Conservation (phyloP, 2,329 filamentous ascomycete species). For the Arthrobotrys sphaeroides region DNA sequence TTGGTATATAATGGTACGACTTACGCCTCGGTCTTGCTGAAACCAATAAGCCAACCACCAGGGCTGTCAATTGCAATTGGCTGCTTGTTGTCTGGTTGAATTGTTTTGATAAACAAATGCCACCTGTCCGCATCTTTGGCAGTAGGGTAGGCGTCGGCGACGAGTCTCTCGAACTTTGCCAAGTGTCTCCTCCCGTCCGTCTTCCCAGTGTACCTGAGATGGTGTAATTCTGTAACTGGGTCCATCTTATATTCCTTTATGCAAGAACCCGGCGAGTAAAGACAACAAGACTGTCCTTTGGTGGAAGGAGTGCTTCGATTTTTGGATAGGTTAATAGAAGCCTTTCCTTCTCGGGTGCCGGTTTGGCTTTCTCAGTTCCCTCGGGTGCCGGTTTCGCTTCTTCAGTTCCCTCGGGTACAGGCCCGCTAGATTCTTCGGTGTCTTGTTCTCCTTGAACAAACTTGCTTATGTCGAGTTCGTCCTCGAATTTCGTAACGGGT, state of each 20-base stretch:
- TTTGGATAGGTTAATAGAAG: slow-evolving; percentile 46
- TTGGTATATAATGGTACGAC: slow-evolving; percentile 2
- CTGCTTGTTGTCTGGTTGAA: slow-evolving; percentile 56
- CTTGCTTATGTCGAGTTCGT: slow-evolving; percentile 28
- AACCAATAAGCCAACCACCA: slow-evolving; percentile 57
- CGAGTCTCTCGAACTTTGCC: slow-evolving; percentile 57
- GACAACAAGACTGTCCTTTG: slow-evolving; percentile 34
- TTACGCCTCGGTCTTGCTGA: slow-evolving; percentile 57
- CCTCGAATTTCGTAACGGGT: slow-evolving; percentile 32
- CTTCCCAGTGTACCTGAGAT: slow-evolving; percentile 58
- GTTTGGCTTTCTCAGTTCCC: slow-evolving; percentile 5
- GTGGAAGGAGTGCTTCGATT: slow-evolving; percentile 47
- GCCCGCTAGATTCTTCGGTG: background rate
- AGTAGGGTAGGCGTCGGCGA: slow-evolving; percentile 55
- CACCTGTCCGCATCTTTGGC: slow-evolving; percentile 57
- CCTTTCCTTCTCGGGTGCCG: slow-evolving; percentile 23
- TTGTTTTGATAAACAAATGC: slow-evolving; percentile 58
- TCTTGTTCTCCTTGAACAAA: slow-evolving; percentile 18
- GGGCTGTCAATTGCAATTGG: slow-evolving; percentile 54
- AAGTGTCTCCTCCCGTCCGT: slow-evolving; percentile 57
- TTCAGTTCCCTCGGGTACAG: slow-evolving; percentile 1
- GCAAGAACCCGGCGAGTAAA: slow-evolving; percentile 38
- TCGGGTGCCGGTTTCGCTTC: slow-evolving; percentile 1
- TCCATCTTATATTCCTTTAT: slow-evolving; percentile 48
- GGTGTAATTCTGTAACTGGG: slow-evolving; percentile 55